Base-by-base conservation (phyloP, 2,329 filamentous ascomycete genomes). In the Emergomyces orientalis region DNA sequence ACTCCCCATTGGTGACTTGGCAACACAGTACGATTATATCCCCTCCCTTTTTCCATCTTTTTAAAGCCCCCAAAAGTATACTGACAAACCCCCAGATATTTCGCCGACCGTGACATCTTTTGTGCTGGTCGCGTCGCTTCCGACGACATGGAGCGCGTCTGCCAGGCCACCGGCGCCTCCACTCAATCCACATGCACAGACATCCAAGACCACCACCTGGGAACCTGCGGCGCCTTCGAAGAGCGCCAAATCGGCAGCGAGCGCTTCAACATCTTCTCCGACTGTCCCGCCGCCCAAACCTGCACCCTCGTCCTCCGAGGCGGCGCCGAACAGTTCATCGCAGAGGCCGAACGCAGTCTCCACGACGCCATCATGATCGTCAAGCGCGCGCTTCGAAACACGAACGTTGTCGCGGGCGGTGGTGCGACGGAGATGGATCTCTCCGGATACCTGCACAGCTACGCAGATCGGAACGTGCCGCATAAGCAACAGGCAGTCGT, bases 351-450 rank as follows among this genome's bases (percentile, higher is more conserved):
- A 82, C 90, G 94, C 67, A 96, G 91, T 74, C 84, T 99, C 68
- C 94, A 99, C 82, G 94, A 99, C 73, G 94, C 94, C 70, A 97
- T 99, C 78, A 99, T 99, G 94, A 96, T 99, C 72, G 94, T 99
- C 74, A 97, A 97, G 86, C 91, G 95, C 65, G 91, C 94, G 34
- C 91, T 97, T 77, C 91, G 90, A 81, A 96, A 97, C 82, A 88
- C 88, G 73, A 89, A 86, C 74, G 96, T 99, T 68, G 94, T 99
- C 32, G 94, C 92, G 55, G 94, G 94, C 71, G 94, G 94, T 70
- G 94, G 94, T 74, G 93, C 94, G 22, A 87, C 84, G 71, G 94
- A 99, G 82, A 97, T 99, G 93, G 94, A 97, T 76, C 78, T 97
- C 60, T 97, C 92, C 7, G 89, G 91, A 47, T 95, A 96, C 79